phyloP scores from a whole-genome alignment of 495 filamentous ascomycete species.

The Lineolata rhizophorae region DNA sequence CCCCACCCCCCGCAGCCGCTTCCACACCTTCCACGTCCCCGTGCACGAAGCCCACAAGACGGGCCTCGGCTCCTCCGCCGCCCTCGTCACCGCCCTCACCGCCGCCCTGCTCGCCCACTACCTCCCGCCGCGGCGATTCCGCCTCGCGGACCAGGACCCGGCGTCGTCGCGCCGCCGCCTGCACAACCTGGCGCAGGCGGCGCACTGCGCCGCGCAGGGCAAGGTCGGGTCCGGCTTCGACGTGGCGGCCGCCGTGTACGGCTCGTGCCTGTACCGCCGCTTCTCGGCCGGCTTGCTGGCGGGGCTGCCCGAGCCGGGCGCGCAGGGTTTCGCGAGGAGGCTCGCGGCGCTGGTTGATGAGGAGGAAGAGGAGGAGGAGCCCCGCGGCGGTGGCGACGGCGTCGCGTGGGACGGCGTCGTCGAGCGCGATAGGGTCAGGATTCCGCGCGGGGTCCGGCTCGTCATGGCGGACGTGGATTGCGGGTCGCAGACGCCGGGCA shows the following conservation, averaged over 20 bases:
- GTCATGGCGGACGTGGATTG: constrained; percentile 94
- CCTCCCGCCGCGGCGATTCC: constrained; percentile 36
- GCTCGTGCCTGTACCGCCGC: constrained; percentile 70
- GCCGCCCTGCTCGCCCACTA: constrained; percentile 64
- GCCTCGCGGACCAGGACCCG: constrained; percentile 12
- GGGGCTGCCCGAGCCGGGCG: constrained; percentile 36
- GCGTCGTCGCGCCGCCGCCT: constrained; percentile 22
- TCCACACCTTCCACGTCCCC: constrained; percentile 56
- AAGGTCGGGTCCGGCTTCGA: constrained; percentile 95
- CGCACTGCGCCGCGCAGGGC: constrained; percentile 89
- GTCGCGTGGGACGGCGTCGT: constrained; percentile 82
- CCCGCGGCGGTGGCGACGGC: too few relatives aligned
- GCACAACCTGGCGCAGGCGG: constrained; percentile 82
- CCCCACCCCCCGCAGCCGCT: constrained; percentile 24
- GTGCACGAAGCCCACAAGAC: constrained; percentile 78
- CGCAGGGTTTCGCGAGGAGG: constrained; percentile 38
- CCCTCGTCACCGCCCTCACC: constrained; percentile 78
- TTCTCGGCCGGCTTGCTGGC: constrained; percentile 66
- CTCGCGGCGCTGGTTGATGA: constrained; percentile 45
- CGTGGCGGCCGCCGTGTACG: constrained; percentile 82
- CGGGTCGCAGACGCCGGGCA: constrained; percentile 76
- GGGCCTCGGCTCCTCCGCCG: constrained; percentile 85
- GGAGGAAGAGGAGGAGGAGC: constrained; percentile 17
- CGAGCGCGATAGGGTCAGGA: constrained; percentile 34
- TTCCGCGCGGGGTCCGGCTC: constrained; percentile 45